phyloP scores from a whole-genome alignment of 1,139 yeast genomes.

The Saccharomyces hybrid region DNA sequence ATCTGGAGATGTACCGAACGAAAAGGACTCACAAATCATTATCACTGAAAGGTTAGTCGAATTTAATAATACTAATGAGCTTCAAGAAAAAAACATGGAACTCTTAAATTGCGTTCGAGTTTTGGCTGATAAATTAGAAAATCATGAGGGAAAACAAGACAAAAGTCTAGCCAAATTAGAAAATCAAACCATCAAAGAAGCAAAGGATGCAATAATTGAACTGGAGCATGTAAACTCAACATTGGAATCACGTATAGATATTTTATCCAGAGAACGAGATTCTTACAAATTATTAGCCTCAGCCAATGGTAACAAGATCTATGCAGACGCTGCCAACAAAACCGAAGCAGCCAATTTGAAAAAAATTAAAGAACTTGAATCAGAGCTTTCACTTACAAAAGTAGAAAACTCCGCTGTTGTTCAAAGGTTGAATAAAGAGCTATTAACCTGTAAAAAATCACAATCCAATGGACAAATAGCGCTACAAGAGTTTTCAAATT shows the following conservation, averaged over 20 bases:
- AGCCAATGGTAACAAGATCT: neutral
- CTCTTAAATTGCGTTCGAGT: conserved; percentile 59
- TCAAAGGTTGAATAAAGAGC: neutral
- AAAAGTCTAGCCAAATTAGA: conserved; percentile 34
- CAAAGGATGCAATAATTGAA: conserved; percentile 63
- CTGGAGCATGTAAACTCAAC: conserved; percentile 56
- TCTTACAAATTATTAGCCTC: conserved; percentile 16
- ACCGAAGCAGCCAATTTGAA: neutral
- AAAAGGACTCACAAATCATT: conserved; percentile 60
- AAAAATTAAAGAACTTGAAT: neutral
- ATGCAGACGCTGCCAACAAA: neutral
- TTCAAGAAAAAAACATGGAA: conserved; percentile 68
- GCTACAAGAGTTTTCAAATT: neutral
- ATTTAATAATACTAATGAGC: conserved; percentile 57
- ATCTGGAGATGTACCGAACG: conserved; percentile 30
- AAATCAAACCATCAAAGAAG: conserved; percentile 56
- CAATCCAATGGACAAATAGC: neutral
- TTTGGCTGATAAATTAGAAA: conserved; percentile 45
- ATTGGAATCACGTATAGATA: conserved; percentile 27
- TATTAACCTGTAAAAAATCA: neutral
- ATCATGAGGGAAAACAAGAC: conserved; percentile 30
- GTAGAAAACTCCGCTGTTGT: neutral
- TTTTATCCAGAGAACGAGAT: neutral
- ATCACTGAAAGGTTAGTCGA: conserved; percentile 68
- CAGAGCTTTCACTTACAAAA: neutral